A percentile compares a stretch with the other conserved stretches of the same genome.
Evolutionary conservation across 345 rosid species (phyloP).

Genomic region (Sonneratia caseolaris): DNA sequence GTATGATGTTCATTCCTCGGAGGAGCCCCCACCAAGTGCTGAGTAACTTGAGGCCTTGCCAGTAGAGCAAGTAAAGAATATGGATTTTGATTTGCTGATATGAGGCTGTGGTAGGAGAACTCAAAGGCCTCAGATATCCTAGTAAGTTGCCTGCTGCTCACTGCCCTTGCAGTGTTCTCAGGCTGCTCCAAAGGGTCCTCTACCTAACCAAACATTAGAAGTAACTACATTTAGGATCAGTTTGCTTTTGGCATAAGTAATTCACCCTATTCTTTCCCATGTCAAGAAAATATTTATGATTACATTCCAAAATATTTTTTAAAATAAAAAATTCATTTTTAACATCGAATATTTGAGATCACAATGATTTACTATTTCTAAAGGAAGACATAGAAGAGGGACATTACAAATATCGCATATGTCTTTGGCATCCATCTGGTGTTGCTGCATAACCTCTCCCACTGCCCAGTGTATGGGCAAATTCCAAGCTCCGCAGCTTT

Average conservation of each 20-base stretch:
- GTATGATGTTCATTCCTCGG: slow-evolving; percentile 4
- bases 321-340: neutral
- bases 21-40: slow-evolving; percentile 15
- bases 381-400: slow-evolving; percentile 6
- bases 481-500: slow-evolving; percentile 56
- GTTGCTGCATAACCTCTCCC: slow-evolving; percentile 54
- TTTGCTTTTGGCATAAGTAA: slow-evolving; percentile 1
- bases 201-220: slow-evolving; percentile 29
- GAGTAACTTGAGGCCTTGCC: slow-evolving; percentile 28
- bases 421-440: slow-evolving; percentile 77
- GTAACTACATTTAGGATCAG: neutral
- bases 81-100: slow-evolving; percentile 18
- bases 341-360: neutral
- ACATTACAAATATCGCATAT: slow-evolving; percentile 52
- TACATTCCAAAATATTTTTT: neutral
- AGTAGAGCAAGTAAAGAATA: slow-evolving; percentile 23
- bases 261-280: neutral
- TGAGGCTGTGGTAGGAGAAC: slow-evolving; percentile 29
- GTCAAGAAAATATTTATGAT: neutral
- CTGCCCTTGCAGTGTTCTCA: slow-evolving; percentile 66
- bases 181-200: slow-evolving; percentile 96
- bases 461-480: slow-evolving; percentile 61
- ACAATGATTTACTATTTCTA: neutral
- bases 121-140: slow-evolving; percentile 48
- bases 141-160: slow-evolving; percentile 35